Base-by-base conservation (phyloP, 2,329 filamentous ascomycete genomes). In the Pseudogymnoascus sp. region DNA sequence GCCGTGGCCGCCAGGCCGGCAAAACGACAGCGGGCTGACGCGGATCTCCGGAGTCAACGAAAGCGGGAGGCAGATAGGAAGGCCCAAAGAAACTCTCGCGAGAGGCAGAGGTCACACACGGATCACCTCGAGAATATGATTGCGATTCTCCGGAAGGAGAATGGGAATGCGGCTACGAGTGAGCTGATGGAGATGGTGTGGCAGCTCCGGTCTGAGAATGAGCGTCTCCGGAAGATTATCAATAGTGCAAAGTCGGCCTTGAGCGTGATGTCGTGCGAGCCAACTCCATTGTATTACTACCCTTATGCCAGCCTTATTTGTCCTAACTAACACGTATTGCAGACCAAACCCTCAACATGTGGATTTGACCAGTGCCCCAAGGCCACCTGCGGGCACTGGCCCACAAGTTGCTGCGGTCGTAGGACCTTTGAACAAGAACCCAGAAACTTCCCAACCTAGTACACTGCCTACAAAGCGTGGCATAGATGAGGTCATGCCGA, bases 1-100 rank as follows among this genome's bases (percentile, higher is more conserved):
- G 71, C 67, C n/a, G 72, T 75, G 65, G 72, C 70, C 2, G 57
- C 63, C 63, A 64, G 51, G 51, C 51, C 51, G 57, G 25, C 45
- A 25, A 45, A 60, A n/a, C 6, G 36, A 61, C 39, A 39, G 8
- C 23, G 21, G 21, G 39, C 21, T 19, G 60, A 61, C 7, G 19
- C 19, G 34, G 60, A 61, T 11, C 34, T 25, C 34, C 60, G 39
- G 34, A 39, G 60, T 6, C 36, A 69, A 11, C 63, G 67, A 11
- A 69, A 69, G 64, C 62, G 67, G 19, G 67, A 65, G 10, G 51
- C 65, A 19, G 67, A 69, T 37, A 63, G 67, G 28, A 69, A 67
- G 60, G 67, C 67, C 2, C 67, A 69, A 41, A 41, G 66, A 51
- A 65, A 64, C 6, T 68, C 67, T 16, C 63, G 67, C 23, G 67